Percentiles rank a stretch among this genome's conserved stretches.
These are phyloP conservation scores for Talaromyces wortmannii DNA, from an alignment of 495 filamentous ascomycete species.

Conservation along the genomic window DNA sequence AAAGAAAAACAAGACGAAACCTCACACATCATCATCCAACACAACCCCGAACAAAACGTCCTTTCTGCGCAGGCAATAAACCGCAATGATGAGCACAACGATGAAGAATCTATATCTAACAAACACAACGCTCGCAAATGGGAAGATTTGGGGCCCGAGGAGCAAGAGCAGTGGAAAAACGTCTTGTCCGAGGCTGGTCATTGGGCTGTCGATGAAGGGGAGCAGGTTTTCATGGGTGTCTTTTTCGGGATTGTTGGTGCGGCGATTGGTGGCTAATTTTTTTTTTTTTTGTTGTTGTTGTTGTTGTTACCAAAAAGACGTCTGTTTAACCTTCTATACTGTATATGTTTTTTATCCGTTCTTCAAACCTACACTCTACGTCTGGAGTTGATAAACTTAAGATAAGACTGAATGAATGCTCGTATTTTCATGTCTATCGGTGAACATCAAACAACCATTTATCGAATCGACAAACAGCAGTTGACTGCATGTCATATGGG, in stretches of 20 bases:
- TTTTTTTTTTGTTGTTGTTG: background rate
- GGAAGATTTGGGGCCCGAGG: conserved; percentile 53
- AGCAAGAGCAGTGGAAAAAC: conserved; percentile 62
- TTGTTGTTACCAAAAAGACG: background rate
- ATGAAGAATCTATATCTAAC: conserved; percentile 3
- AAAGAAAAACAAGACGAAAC: background rate
- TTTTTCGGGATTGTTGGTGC: conserved; percentile 59
- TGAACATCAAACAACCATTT: background rate
- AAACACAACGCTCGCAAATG: conserved; percentile 44
- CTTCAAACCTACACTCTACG: background rate
- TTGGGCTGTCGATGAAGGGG: conserved; percentile 66
- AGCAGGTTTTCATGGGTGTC: conserved; percentile 65
- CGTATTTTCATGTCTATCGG: background rate
- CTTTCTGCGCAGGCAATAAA: background rate
- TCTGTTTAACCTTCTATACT: conserved; percentile 5
- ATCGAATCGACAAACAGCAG: background rate
- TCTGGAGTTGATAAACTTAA: background rate
- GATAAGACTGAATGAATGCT: background rate
- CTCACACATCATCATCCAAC: background rate
- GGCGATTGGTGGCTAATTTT: conserved; percentile 24
- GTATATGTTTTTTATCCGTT: background rate
- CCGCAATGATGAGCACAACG: background rate
- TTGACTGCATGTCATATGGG: background rate
- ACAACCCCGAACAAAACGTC: background rate
- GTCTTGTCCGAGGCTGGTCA: conserved; percentile 62